These are phyloP conservation scores for Neurospora discreta DNA, from an alignment of 495 filamentous ascomycete genomes.

Conservation along the genomic window DNA sequence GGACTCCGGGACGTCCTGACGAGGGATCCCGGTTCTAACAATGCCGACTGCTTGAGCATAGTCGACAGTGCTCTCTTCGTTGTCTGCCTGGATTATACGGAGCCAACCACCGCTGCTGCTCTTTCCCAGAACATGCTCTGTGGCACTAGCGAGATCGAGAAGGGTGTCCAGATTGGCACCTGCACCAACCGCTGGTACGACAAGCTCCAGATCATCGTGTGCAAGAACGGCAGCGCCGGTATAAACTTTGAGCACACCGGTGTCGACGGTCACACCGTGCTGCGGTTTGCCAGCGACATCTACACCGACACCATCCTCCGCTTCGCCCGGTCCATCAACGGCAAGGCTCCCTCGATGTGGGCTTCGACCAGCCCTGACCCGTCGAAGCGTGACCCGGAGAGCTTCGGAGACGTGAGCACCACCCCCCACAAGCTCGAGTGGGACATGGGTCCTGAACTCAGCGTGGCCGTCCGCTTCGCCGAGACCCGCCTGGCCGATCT, in stretches of 20 bases:
- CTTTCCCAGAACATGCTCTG: slow-evolving; percentile 98
- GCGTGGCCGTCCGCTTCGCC: slow-evolving; percentile 84
- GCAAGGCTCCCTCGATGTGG: slow-evolving; percentile 85
- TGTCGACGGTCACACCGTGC: slow-evolving; percentile 93
- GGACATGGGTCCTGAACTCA: slow-evolving; percentile 91
- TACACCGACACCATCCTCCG: slow-evolving; percentile 98
- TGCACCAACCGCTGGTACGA: slow-evolving; percentile 99
- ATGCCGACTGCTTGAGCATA: slow-evolving; percentile 85
- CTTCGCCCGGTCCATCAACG: slow-evolving; percentile 93
- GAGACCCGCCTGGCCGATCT: slow-evolving; percentile 91
- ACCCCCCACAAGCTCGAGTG: slow-evolving; percentile 95
- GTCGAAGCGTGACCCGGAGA: slow-evolving; percentile 81
- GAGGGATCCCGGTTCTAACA: slow-evolving; percentile 78
- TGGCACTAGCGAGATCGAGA: slow-evolving; percentile 81
- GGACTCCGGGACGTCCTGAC: slow-evolving; percentile 81
- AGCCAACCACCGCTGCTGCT: slow-evolving; percentile 65
- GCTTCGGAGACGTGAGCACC: slow-evolving; percentile 89
- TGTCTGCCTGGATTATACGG: slow-evolving; percentile 84
- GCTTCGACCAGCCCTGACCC: slow-evolving; percentile 85
- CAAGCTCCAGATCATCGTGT: slow-evolving; percentile 97
- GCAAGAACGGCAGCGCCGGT: slow-evolving; percentile 93
- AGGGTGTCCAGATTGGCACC: slow-evolving; percentile 90
- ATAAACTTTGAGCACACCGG: slow-evolving; percentile 99
- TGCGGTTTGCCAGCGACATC: slow-evolving; percentile 89
- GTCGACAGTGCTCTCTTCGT: slow-evolving; percentile 92